Evolutionary conservation across 805 yeast genomes (phyloP).

Genomic region (Grigorovia yakushimaensis): DNA sequence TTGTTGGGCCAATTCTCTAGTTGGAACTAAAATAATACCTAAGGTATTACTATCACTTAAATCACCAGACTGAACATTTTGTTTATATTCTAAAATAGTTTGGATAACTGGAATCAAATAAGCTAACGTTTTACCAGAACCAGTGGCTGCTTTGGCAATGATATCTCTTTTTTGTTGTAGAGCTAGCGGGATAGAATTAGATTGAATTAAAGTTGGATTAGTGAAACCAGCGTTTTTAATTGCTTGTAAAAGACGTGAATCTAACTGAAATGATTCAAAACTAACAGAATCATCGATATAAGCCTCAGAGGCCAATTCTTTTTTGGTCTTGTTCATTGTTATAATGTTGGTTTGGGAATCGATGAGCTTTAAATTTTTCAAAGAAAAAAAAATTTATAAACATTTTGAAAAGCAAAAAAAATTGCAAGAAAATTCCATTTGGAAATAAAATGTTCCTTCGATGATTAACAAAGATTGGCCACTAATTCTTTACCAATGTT

Average conservation of each 20-base stretch:
- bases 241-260: conserved; percentile 77
- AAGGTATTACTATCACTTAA: conserved; percentile 27
- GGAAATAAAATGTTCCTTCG: neutral
- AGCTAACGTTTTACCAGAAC: conserved; percentile 93
- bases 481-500: conserved; percentile 70
- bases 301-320: conserved; percentile 42
- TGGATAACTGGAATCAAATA: conserved; percentile 82
- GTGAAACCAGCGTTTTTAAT: conserved; percentile 68
- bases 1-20: conserved; percentile 84
- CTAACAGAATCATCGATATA: conserved; percentile 60
- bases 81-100: conserved; percentile 44
- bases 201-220: conserved; percentile 84
- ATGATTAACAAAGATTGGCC: conserved; percentile 60
- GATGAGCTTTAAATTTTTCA: conserved; percentile 8
- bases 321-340: neutral
- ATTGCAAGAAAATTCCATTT: neutral
- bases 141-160: conserved; percentile 89
- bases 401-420: neutral
- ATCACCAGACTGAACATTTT: conserved; percentile 15
- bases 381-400: neutral
- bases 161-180: conserved; percentile 83
- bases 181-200: conserved; percentile 87
- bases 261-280: conserved; percentile 73
- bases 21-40: conserved; percentile 79
- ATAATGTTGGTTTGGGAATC: conserved; percentile 20